These are phyloP conservation scores for Tolypocladium pustulatum DNA, from an alignment of 2,329 filamentous ascomycete genomes.

Conservation along the genomic window DNA sequence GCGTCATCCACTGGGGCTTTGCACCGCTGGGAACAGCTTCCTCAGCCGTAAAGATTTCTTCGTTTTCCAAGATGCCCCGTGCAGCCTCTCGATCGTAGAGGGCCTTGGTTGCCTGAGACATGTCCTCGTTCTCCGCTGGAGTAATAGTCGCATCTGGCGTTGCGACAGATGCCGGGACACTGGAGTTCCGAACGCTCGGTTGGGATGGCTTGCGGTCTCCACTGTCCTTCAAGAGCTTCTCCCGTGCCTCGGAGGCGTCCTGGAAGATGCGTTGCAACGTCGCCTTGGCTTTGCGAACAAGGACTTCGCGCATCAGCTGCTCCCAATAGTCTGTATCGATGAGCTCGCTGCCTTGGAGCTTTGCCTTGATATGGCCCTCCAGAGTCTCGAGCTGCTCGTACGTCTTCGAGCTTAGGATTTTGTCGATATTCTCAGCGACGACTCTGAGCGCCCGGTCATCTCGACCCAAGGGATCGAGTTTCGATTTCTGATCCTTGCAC, in stretches of 20 bases:
- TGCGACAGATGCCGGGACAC: conserved; percentile 2
- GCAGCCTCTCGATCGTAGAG: conserved; percentile 90
- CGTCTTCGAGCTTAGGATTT: conserved; percentile 73
- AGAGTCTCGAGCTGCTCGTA: conserved; percentile 78
- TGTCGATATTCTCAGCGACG: conserved; percentile 80
- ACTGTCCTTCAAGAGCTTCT: conserved; percentile 54
- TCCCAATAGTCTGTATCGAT: conserved; percentile 99
- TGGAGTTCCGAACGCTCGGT: conserved; percentile 1
- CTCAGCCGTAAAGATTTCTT: conserved; percentile 90
- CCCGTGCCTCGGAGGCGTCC: conserved; percentile 59
- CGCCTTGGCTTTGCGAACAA: conserved; percentile 86
- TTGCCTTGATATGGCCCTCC: conserved; percentile 77
- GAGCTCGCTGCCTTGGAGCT: conserved; percentile 78
- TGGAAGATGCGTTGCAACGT: conserved; percentile 70
- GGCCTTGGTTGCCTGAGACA: conserved; percentile 77
- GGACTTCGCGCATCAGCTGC: conserved; percentile 72
- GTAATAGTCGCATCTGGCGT: not conserved
- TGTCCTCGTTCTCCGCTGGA: conserved; percentile 55
- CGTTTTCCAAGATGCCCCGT: conserved; percentile 81
- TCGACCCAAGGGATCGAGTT: conserved; percentile 45
- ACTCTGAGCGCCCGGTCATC: conserved; percentile 71
- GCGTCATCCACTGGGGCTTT: conserved; percentile 69
- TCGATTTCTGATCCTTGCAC: conserved; percentile 64
- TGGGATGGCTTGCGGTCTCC: conserved; percentile 13
- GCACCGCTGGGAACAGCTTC: conserved; percentile 55